Percentiles rank a stretch among this genome's conserved stretches.
These are phyloP conservation scores for Puccinia novopanici DNA, from an alignment of 1,284 basidiomycete genomes.

Conservation along the genomic window DNA sequence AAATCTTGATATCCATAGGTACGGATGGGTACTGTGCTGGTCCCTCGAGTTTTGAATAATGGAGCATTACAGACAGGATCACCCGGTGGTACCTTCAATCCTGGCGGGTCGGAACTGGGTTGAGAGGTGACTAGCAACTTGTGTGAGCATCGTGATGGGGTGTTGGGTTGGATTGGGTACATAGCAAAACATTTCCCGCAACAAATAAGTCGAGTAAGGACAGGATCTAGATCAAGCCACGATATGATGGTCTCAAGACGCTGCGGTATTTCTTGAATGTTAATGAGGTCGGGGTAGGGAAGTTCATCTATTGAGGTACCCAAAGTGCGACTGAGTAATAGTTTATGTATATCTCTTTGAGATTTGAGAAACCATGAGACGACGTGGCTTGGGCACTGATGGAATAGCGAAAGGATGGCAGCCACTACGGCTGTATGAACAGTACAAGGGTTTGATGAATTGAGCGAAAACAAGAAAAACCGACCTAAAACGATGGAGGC, in stretches of 20 bases:
- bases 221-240: conserved; percentile 19
- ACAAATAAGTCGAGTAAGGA: background rate
- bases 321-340: background rate
- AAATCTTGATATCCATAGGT: conserved; percentile 19
- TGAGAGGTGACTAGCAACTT: background rate
- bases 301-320: background rate
- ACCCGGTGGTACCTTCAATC: background rate
- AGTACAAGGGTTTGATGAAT: background rate
- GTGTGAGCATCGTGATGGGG: conserved; percentile 7
- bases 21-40: background rate
- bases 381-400: background rate
- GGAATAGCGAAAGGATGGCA: background rate
- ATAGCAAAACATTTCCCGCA: conserved; percentile 16
- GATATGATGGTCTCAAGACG: background rate
- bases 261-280: conserved; percentile 6
- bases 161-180: background rate
- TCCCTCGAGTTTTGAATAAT: background rate
- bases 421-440: background rate
- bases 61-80: background rate
- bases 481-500: background rate
- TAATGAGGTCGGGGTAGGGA: background rate
- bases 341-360: background rate
- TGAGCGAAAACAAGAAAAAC: background rate
- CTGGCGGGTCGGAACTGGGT: background rate
- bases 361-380: background rate